These are phyloP conservation scores for Fusarium tanahbumbuense DNA, from an alignment of 2,329 filamentous ascomycete genomes.

Conservation along the genomic window DNA sequence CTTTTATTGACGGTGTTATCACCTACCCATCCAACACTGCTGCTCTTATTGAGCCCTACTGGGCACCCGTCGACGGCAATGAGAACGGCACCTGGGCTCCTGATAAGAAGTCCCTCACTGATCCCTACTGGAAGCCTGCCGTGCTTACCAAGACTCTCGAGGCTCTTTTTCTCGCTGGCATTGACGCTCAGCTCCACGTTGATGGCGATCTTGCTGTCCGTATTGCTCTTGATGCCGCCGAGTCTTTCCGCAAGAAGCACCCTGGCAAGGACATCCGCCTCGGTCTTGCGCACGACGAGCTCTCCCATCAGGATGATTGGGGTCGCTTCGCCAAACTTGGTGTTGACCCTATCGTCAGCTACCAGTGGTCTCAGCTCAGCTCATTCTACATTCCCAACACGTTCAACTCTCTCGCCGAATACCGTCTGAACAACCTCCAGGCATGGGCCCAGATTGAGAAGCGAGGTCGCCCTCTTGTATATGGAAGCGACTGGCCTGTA, in stretches of 20 bases:
- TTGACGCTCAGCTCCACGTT: constrained; percentile 43
- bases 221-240: constrained; percentile 40
- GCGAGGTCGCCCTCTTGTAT: constrained; percentile 33
- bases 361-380: constrained; percentile 47
- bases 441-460: constrained; percentile 38
- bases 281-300: constrained; percentile 44
- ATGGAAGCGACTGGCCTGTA: constrained; percentile 47
- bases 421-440: constrained; percentile 46
- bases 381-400: constrained; percentile 44
- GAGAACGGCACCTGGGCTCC: constrained; percentile 34
- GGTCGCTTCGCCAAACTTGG: constrained; percentile 42
- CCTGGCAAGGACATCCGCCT: constrained; percentile 37
- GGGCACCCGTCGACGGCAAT: constrained; percentile 32
- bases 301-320: constrained; percentile 42
- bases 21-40: constrained; percentile 46
- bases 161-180: constrained; percentile 32
- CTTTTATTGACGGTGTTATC: constrained; percentile 46
- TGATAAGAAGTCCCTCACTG: constrained; percentile 41
- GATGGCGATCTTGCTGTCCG: constrained; percentile 46
- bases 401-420: constrained; percentile 35
- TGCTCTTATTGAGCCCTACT: constrained; percentile 45
- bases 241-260: constrained; percentile 38
- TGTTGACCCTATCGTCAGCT: constrained; percentile 43
- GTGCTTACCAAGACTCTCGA: constrained; percentile 43
- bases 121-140: constrained; percentile 43